Percentiles rank a stretch among this genome's conserved stretches.
These are phyloP conservation scores for Pleochaeta shiraiana DNA, from an alignment of 2,329 filamentous ascomycete species.

Conservation along the genomic window DNA sequence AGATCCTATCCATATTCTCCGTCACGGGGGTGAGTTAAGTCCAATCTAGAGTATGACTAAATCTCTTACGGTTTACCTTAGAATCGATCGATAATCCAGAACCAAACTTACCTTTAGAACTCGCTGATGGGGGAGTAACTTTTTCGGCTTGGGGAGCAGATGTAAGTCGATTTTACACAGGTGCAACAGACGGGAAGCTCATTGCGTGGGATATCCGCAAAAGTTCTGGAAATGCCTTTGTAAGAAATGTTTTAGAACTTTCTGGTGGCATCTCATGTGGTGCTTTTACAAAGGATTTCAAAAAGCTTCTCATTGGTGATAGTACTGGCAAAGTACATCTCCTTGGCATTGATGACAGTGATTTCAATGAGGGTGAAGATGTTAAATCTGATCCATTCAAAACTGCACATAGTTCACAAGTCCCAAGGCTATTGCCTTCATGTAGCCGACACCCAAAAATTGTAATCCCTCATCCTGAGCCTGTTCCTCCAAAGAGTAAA, in stretches of 20 bases:
- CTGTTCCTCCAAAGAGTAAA: conserved; percentile 21
- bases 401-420: neutral
- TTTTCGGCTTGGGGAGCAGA: conserved; percentile 39
- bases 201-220: conserved; percentile 39
- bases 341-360: conserved; percentile 26
- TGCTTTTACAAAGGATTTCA: conserved; percentile 33
- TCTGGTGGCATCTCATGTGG: conserved; percentile 35
- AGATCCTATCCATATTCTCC: conserved; percentile 30
- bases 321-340: conserved; percentile 37
- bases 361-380: conserved; percentile 10
- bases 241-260: conserved; percentile 31
- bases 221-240: conserved; percentile 22
- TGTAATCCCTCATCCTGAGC: conserved; percentile 28
- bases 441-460: conserved; percentile 21
- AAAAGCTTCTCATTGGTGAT: conserved; percentile 35
- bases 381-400: neutral
- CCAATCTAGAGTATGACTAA: neutral
- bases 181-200: conserved; percentile 38
- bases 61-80: conserved; percentile 4
- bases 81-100: conserved; percentile 16
- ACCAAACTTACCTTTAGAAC: conserved; percentile 21
- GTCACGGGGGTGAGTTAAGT: conserved; percentile 24
- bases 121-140: conserved; percentile 38
- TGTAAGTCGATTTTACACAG: conserved; percentile 36
- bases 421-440: conserved; percentile 5